These are phyloP conservation scores for Sambucus nigra DNA, from an alignment of 129 eudicot species.

Conservation along the genomic window DNA sequence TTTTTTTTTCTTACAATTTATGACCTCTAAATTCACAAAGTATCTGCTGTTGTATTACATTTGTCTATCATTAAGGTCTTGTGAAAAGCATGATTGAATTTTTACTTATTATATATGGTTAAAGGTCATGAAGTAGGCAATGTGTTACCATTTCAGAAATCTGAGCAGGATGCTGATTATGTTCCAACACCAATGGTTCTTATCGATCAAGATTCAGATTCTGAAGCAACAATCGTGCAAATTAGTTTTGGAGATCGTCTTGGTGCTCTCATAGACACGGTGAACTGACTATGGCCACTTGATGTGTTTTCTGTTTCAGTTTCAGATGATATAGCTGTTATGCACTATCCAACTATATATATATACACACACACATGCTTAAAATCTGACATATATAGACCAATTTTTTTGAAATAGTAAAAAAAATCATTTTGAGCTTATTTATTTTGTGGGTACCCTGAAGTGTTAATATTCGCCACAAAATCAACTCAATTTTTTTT, in stretches of 20 bases:
- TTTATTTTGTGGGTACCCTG: no score
- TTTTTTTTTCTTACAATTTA: no score
- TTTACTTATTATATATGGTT: neutral
- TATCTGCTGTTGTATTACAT: neutral
- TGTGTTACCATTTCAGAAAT: constrained; percentile 26
- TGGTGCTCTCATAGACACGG: constrained; percentile 96
- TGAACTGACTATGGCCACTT: constrained; percentile 16
- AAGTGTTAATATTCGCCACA: no score
- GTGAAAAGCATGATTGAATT: neutral
- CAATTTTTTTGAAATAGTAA: no score
- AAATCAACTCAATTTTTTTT: no score
- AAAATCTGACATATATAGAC: no score
- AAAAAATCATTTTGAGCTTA: no score
- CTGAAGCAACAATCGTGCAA: constrained; percentile 76
- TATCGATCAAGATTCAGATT: constrained; percentile 82
- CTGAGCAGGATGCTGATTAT: constrained; percentile 50
- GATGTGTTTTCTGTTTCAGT: neutral
- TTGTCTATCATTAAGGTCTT: neutral
- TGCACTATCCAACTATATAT: no score
- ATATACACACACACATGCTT: no score
- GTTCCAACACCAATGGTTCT: constrained; percentile 77
- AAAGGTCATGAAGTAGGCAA: constrained; percentile 1
- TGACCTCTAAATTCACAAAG: no score
- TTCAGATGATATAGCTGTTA: no score
- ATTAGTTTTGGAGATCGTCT: constrained; percentile 95